Evolutionary conservation across 2,329 filamentous ascomycete genomes (phyloP).

Genomic region (Trichoderma lentiforme): DNA sequence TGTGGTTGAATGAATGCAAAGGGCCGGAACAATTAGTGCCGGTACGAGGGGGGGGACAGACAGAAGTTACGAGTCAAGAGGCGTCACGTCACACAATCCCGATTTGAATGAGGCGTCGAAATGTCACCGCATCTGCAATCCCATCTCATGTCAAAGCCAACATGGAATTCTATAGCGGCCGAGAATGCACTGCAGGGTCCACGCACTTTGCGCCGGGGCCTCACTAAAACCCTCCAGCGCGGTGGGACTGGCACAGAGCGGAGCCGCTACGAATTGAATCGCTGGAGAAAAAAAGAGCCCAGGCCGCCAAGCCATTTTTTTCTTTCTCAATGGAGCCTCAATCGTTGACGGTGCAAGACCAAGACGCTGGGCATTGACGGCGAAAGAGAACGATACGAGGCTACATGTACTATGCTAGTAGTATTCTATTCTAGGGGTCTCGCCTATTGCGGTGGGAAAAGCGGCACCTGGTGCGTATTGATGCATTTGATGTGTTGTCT

Average conservation of each 20-base stretch:
- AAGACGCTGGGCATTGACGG: too few relatives aligned
- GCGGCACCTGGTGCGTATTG: background rate
- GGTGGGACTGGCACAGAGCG: background rate
- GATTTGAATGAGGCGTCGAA: background rate
- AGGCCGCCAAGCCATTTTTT: too few relatives aligned
- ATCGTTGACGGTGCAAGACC: background rate
- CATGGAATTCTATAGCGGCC: background rate
- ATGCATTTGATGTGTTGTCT: background rate
- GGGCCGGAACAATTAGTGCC: background rate
- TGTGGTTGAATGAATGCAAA: background rate
- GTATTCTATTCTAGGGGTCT: background rate
- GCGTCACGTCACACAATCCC: background rate
- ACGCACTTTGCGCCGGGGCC: background rate
- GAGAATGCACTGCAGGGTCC: background rate
- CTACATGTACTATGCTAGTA: background rate
- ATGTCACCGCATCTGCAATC: background rate
- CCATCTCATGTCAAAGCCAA: background rate
- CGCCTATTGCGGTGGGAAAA: background rate
- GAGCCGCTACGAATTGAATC: background rate
- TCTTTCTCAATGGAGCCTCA: background rate
- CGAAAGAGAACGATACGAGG: background rate
- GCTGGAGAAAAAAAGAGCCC: background rate
- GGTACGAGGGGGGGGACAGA: background rate
- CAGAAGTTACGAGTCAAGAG: background rate
- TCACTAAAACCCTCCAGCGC: background rate